Conservation (phyloP, 192 early-diverging fungal genomes). For the Podochytrium sp. region DNA sequence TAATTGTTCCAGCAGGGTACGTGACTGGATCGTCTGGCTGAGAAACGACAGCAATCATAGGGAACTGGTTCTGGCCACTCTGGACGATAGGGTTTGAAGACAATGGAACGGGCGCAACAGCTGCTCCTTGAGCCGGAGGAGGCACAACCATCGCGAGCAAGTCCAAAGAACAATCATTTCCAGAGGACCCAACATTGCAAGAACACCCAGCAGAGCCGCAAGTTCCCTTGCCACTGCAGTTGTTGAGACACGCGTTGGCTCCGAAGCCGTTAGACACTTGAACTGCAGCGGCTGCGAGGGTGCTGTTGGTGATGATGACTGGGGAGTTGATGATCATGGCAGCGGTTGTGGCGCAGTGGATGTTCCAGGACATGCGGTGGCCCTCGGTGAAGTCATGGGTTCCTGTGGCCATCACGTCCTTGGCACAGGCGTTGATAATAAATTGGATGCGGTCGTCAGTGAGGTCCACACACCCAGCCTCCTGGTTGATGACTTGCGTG, state of each 20-base stretch:
- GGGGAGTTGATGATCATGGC: not conserved
- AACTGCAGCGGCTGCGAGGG: not conserved
- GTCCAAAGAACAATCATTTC: not conserved
- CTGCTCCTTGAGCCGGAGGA: not conserved
- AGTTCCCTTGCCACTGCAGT: conserved; percentile 8
- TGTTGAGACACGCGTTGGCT: not conserved
- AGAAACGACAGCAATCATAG: no score
- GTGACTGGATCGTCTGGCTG: no score
- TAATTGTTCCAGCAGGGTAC: no score
- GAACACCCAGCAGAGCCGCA: conserved; percentile 7
- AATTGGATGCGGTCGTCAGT: not conserved
- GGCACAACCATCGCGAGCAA: not conserved
- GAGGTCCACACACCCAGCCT: not conserved
- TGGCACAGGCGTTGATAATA: not conserved
- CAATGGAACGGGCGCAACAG: not conserved
- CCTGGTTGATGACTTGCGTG: not conserved
- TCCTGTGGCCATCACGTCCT: not conserved
- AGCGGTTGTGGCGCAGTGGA: not conserved
- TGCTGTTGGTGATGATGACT: not conserved
- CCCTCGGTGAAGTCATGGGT: not conserved
- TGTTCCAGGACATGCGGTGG: not conserved
- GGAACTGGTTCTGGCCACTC: no score
- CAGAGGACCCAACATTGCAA: conserved; percentile 6
- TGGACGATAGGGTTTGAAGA: not conserved
- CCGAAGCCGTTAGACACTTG: conserved; percentile 6